Evolutionary conservation across 768 basidiomycete species (phyloP), one percentile per base, ranked within the genome.

Genomic region (Tylopilus felleus): DNA sequence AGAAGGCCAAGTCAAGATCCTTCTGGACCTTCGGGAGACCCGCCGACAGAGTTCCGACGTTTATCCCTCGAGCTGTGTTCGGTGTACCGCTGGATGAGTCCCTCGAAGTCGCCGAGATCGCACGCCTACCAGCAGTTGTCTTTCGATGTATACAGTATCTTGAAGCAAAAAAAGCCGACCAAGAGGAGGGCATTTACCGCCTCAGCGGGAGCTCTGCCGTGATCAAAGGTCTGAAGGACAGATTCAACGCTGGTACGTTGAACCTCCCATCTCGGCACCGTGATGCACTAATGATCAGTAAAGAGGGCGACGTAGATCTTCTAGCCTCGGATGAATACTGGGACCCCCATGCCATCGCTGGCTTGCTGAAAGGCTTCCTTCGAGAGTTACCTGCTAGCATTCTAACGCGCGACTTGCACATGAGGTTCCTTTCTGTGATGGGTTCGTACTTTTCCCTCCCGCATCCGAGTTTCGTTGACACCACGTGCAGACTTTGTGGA

Each of bases 331-430:
- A 93, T 68, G 95, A 97, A 65, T 91, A 88, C 63, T 97, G 92
- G 90, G 97, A 99, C 74, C 93, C 93, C 41, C 95, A 99, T 69
- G 97, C 97, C 35, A 90, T 99, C 56, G 90, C 97, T 46, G 97
- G 96, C 4, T 77, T 99, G 57, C 77, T 99, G 55, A 99, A 99
- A 75, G 82, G 84, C 49, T 99, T 88, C 75, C 75, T 99, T 62
- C 87, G 97, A 53, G 97, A 99, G 62, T 73, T 99, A 29, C 96
- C 97, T 41, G 84, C 86, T 22, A 95, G 93, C 63, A 87, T 98
- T 54, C 78, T 99, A 25, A 98, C 96, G 17, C 82, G 89, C 49
- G 94, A 98, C 44, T 80, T 96, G 42, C 96, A 99, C 69, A 76
- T 91, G 67, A 81, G 80, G 60, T 99, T 98, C 78, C 79, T 98